A percentile compares a stretch with the other conserved stretches of the same genome.
These are phyloP conservation scores for Besnoitia besnoiti DNA, from an alignment of 169 alveolate genomes.

Conservation along the genomic window DNA sequence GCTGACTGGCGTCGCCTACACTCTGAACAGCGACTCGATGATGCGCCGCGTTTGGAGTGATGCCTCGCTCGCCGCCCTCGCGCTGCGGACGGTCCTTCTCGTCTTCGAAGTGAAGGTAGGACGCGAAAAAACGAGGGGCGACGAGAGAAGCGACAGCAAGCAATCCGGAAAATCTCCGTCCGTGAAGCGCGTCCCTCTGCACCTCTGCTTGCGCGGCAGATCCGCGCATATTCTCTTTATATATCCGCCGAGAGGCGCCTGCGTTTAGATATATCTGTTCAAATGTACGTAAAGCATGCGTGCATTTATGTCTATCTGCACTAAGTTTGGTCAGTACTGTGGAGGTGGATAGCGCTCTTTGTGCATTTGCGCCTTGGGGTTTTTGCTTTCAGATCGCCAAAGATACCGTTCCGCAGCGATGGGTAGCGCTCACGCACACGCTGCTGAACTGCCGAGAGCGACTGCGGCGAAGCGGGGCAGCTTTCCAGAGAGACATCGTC, in stretches of 20 bases:
- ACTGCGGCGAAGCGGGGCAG: not conserved
- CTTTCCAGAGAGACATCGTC: slow-evolving; percentile 3
- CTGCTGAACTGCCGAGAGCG: slow-evolving; percentile 20
- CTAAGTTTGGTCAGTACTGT: too few relatives aligned
- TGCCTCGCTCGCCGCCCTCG: not conserved
- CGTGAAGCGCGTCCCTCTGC: too few relatives aligned
- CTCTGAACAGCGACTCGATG: not conserved
- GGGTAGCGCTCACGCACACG: slow-evolving; percentile 29
- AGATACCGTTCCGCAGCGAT: slow-evolving; percentile 17
- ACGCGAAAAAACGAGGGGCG: too few relatives aligned
- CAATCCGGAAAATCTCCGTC: too few relatives aligned
- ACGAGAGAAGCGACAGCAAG: too few relatives aligned
- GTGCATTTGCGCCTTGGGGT: not conserved
- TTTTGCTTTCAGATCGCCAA: not conserved
- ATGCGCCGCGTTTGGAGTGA: slow-evolving; percentile 26
- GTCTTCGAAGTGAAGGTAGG: not conserved
- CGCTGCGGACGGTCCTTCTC: not conserved
- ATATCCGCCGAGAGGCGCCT: too few relatives aligned
- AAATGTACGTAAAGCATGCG: too few relatives aligned
- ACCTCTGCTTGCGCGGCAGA: too few relatives aligned
- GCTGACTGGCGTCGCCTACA: slow-evolving; percentile 43
- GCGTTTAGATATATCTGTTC: too few relatives aligned
- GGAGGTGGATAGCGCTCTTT: too few relatives aligned
- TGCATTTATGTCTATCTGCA: too few relatives aligned
- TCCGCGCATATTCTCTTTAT: too few relatives aligned